phyloP scores from a whole-genome alignment of 2,329 filamentous ascomycete genomes.

The Diaporthe destruens region DNA sequence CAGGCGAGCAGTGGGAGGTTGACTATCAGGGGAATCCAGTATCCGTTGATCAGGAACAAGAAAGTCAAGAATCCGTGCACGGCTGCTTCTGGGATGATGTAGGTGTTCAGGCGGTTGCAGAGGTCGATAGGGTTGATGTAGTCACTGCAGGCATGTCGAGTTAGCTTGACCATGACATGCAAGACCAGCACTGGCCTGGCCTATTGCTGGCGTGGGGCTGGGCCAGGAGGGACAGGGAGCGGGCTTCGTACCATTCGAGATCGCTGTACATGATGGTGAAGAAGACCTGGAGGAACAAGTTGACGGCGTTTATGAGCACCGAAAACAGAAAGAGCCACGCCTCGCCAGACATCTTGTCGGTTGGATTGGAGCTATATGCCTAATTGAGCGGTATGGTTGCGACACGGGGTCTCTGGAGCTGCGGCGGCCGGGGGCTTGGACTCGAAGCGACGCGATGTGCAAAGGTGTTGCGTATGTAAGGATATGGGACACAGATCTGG shows the following conservation, averaged over 20 bases:
- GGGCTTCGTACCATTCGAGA: conserved; percentile 84
- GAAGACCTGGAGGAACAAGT: conserved; percentile 99
- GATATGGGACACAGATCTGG: conserved; percentile 23
- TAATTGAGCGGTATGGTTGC: conserved; percentile 3
- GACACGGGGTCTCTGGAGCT: conserved; percentile 20
- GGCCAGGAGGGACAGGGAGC: not conserved
- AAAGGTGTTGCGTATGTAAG: conserved; percentile 9
- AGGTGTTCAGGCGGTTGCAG: conserved; percentile 99
- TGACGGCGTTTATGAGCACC: conserved; percentile 99
- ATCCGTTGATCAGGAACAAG: conserved; percentile 97
- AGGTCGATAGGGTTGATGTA: conserved; percentile 99
- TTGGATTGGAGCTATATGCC: conserved; percentile 37
- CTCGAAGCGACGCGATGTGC: conserved; percentile 25
- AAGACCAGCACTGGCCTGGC: not conserved
- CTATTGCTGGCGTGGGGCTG: not conserved
- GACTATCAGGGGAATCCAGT: conserved; percentile 93
- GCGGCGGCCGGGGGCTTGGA: conserved; percentile 28
- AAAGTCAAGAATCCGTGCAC: conserved; percentile 97
- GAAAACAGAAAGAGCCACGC: conserved; percentile 98
- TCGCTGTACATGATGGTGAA: conserved; percentile 99
- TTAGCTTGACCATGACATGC: conserved; percentile 24
- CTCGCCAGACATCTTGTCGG: conserved; percentile 86
- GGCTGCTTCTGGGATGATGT: conserved; percentile 98
- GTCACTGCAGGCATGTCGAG: conserved; percentile 71
- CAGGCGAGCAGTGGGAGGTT: conserved; percentile 93